Evolutionary conservation across 2,329 filamentous ascomycete species (phyloP).

Genomic region (Alternaria sp.): DNA sequence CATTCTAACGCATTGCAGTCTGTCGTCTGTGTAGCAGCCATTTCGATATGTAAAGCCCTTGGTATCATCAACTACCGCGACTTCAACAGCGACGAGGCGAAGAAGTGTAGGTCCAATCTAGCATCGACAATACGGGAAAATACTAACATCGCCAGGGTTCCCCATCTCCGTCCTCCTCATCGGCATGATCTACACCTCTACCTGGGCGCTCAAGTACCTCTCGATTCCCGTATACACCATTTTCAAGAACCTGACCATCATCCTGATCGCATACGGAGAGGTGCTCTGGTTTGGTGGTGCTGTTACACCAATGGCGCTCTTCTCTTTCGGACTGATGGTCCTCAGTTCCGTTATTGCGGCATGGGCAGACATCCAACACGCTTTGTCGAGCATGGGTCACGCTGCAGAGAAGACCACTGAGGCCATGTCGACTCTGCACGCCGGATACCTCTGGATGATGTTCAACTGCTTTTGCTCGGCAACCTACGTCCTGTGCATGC

Average conservation of each 20-base stretch:
- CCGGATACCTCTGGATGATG: constrained; percentile 97
- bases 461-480: constrained; percentile 96
- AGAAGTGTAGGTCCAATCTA: constrained; percentile 74
- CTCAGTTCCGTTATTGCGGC: constrained; percentile 92
- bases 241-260: constrained; percentile 99
- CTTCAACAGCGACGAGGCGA: constrained; percentile 89
- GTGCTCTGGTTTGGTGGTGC: constrained; percentile 97
- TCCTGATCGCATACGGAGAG: constrained; percentile 97
- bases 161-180: constrained; percentile 94
- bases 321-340: constrained; percentile 97
- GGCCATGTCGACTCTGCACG: constrained; percentile 86
- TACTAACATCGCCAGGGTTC: constrained; percentile 70
- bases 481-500: constrained; percentile 88
- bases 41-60: constrained; percentile 79
- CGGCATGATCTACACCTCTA: constrained; percentile 98
- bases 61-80: constrained; percentile 82
- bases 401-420: constrained; percentile 66
- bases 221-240: constrained; percentile 99
- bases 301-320: constrained; percentile 83
- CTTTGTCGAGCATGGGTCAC: constrained; percentile 68
- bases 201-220: constrained; percentile 93
- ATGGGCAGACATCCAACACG: constrained; percentile 95
- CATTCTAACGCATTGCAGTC: constrained; percentile 63
- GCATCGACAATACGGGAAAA: neutral
- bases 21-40: constrained; percentile 84